Base-by-base conservation (phyloP, 2,329 filamentous ascomycete species). In the Chrysoporthe cubensis region DNA sequence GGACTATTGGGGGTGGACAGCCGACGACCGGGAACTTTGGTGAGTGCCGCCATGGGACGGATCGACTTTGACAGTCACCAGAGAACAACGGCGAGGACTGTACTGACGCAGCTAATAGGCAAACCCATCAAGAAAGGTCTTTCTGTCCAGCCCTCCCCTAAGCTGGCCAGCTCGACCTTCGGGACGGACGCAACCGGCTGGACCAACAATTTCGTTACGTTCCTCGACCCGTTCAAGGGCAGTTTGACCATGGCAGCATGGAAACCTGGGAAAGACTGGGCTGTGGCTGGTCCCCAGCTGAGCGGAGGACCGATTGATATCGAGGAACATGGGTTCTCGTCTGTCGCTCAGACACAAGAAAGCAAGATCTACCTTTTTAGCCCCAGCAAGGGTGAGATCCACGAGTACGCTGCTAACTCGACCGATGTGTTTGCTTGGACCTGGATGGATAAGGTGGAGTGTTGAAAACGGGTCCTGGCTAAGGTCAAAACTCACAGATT, bases 141-240 rank as follows among this genome's bases (percentile, higher is more conserved):
- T 13, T 40, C 69, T 0, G n/a, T 64, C 21, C 57, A 48, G 56
- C 69, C 69, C 3, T 65, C 68, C 18, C 69, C 68, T 2, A 63
- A 70, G 62, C 54, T 71, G 44, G 69, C 68, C 26, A 69, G 67
- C 43, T 37, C 68, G 18, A 70, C 69, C 5, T 71, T 58, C 21
- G 68, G 65, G 16, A 46, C 34, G 40, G 67, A 66, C 63, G n/a
- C n/a, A 16, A n/a, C n/a, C 13, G 69, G 69, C 11, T 70, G 68
- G 69, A 64, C 50, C 50, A 71, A 71, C 63, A 71, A 66, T 37
- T 50, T 71, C 26, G 63, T 71, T 42, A 32, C 58, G 0, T 70
- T 48, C 26, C 43, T 71, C 34, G 63, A 65, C 43, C 59, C 66
- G 14, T 43, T 57, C 52, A 64, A 65, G 32, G 69, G 69, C 43